Conservation (phyloP, 176 grass and related monocot species). For the Phyllostachys edulis region DNA sequence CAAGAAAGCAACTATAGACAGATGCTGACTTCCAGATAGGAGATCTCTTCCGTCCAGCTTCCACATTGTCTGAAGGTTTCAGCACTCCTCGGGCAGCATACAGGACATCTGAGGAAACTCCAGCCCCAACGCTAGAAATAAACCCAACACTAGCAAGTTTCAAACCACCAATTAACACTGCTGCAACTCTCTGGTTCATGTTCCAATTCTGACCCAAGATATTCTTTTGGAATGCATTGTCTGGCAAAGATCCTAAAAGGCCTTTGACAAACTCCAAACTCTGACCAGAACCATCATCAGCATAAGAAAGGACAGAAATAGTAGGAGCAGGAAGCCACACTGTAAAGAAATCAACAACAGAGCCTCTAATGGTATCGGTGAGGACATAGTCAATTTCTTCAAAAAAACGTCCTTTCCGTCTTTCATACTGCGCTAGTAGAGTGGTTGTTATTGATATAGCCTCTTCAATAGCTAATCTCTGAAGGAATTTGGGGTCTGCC, state of each 20-base stretch:
- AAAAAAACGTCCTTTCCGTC: slow-evolving; percentile 75
- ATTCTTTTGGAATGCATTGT: slow-evolving; percentile 97
- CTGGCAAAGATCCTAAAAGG: slow-evolving; percentile 81
- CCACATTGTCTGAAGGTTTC: slow-evolving; percentile 51
- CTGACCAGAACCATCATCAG: slow-evolving; percentile 63
- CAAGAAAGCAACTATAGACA: slow-evolving; percentile 86
- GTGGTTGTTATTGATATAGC: slow-evolving; percentile 91
- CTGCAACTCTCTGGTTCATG: slow-evolving; percentile 66
- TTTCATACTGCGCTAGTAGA: slow-evolving; percentile 91
- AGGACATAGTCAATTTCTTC: slow-evolving; percentile 99
- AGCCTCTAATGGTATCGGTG: slow-evolving; percentile 93
- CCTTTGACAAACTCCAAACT: slow-evolving; percentile 74
- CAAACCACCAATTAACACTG: slow-evolving; percentile 83
- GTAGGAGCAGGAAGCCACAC: slow-evolving; percentile 99
- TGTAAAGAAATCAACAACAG: slow-evolving; percentile 96
- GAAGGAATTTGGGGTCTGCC: slow-evolving; percentile 91
- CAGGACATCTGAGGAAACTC: slow-evolving; percentile 74
- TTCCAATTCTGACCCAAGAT: slow-evolving; percentile 72
- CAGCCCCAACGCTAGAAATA: slow-evolving; percentile 86
- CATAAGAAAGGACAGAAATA: slow-evolving; percentile 84
- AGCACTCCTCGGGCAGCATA: slow-evolving; percentile 59
- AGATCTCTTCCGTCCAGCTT: slow-evolving; percentile 59
- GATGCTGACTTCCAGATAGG: slow-evolving; percentile 88
- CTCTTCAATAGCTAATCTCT: slow-evolving; percentile 95
- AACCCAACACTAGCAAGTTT: slow-evolving; percentile 91